phyloP scores from a whole-genome alignment of 345 rosid species.

The Eucalyptus sp. region DNA sequence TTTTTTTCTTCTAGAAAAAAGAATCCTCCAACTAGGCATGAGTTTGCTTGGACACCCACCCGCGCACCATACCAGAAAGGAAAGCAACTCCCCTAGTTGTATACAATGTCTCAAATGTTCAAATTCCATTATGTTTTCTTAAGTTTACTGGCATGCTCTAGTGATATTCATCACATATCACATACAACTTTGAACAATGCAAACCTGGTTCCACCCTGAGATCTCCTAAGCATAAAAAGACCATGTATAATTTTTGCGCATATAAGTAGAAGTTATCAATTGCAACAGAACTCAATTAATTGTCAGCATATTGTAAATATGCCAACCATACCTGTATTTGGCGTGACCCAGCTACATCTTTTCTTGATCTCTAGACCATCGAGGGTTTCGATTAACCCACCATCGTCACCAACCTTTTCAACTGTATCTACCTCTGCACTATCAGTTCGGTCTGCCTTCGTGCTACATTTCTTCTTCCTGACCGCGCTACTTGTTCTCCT shows the following conservation, averaged over 20 bases:
- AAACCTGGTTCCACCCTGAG: neutral
- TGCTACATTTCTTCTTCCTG: constrained; percentile 25
- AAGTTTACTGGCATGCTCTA: neutral
- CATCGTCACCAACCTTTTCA: constrained; percentile 7
- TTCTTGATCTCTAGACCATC: constrained; percentile 39
- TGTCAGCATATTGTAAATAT: neutral
- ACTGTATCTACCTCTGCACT: constrained; percentile 13
- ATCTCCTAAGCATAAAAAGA: neutral
- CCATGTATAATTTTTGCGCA: neutral
- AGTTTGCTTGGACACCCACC: neutral
- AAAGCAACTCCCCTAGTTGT: neutral
- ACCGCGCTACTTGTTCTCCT: constrained; percentile 4
- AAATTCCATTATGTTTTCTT: neutral
- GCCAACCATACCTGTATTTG: constrained; percentile 48
- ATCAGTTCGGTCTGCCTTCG: constrained; percentile 13
- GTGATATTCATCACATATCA: neutral
- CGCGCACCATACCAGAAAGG: neutral
- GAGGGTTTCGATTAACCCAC: neutral
- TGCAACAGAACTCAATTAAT: neutral
- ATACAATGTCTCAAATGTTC: neutral
- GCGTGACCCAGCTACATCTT: constrained; percentile 75
- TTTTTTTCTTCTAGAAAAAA: neutral
- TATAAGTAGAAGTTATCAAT: neutral
- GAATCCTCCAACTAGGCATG: neutral
- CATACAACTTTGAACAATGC: neutral